Base-by-base conservation (phyloP, 805 yeast genomes). In the Candida berthetii region DNA sequence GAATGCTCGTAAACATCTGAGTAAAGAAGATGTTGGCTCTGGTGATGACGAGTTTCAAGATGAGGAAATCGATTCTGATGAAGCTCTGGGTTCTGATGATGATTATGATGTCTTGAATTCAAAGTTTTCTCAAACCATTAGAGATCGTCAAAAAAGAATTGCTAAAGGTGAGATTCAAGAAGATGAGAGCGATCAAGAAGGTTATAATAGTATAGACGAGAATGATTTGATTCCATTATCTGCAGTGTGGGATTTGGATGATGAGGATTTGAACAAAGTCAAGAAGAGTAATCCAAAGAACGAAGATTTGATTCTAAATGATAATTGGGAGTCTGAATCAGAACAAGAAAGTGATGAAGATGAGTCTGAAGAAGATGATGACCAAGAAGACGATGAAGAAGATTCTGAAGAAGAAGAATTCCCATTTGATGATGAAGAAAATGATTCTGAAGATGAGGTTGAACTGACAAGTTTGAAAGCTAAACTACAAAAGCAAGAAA, bases 221-320 rank as follows among this genome's bases (percentile, higher is more conserved):
- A 68, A 62, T 25, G 85, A 87, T 49, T 69, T 89, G 41, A 72
- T 84, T 44, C 76, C 95, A 0, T 67, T 89, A 32, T 83, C 95
- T n/a, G 89, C 82, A 50, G 89, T 86, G 3, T 88, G 96, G 96
- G 96, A 85, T 55, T 61, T 78, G 62, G 93, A 86, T 57, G 87
- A 81, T 27, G 64, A 59, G 24, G 82, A 76, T 44, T 47, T 56
- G 39, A 55, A 57, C 34, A 55, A 51, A 36, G 45, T 3, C 56
- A 43, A 2, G 52, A 53, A 6, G 65, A 54, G 16, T 57, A 53
- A 7, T 45, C 50, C 13, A 65, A 54, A 18, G 58, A 53, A 7
- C 45, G 43, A 52, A 19, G 55, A 46, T n/a, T 20, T 44, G 11
- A 44, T 35, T 4, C 42, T 48, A 9, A 50, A 53, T 33, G 55